Evolutionary conservation across 345 rosid species (phyloP).

Genomic region (Syzygium oleosum): DNA sequence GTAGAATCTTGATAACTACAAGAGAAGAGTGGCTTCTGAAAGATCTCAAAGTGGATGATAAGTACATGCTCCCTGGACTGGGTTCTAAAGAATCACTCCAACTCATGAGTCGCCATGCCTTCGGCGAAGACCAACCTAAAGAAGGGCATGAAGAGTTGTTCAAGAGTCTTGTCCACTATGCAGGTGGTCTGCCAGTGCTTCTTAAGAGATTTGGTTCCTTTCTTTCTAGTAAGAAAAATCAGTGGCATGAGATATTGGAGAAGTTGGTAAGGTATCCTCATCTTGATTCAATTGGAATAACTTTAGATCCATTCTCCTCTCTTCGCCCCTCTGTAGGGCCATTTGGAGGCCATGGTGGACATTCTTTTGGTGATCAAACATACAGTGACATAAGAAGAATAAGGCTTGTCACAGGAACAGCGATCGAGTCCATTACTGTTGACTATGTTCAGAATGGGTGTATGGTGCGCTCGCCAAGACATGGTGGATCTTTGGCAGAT

Average conservation of each 20-base stretch:
- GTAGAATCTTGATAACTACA: conserved; percentile 3
- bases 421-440: not conserved
- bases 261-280: not conserved
- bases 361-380: not conserved
- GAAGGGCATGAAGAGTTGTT: not conserved
- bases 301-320: not conserved
- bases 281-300: not conserved
- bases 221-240: not conserved
- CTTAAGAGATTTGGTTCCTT: not conserved
- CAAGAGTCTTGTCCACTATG: not conserved
- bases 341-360: not conserved
- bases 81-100: not conserved
- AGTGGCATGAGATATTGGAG: not conserved
- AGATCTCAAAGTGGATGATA: not conserved
- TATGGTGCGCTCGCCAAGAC: not conserved
- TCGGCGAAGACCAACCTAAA: not conserved
- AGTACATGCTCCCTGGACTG: not conserved
- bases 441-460: not conserved
- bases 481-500: not conserved
- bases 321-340: not conserved
- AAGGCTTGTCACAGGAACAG: not conserved
- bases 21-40: not conserved
- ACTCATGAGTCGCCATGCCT: not conserved
- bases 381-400: not conserved
- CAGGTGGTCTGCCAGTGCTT: not conserved